Evolutionary conservation across 2,329 filamentous ascomycete genomes (phyloP).

Genomic region (Talaromyces pinophilus): DNA sequence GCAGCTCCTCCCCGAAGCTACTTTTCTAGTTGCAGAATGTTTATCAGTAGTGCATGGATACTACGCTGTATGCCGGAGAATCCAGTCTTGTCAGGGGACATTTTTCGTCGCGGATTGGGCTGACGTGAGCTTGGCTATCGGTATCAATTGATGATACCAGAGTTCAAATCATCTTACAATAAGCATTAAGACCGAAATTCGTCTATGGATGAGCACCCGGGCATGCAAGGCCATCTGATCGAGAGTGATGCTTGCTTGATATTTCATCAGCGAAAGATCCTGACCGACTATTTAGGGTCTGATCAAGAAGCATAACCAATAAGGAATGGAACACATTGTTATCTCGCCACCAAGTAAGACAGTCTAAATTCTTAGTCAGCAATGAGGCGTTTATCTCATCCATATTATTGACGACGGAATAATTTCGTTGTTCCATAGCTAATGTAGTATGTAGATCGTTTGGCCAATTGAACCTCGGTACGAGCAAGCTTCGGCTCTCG

Average conservation of each 20-base stretch:
- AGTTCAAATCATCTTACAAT: neutral
- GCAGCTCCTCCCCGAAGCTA: neutral
- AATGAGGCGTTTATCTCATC: neutral
- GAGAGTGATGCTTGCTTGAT: too few species aligned
- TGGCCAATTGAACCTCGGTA: neutral
- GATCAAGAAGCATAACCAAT: neutral
- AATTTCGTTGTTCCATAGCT: neutral
- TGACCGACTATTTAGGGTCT: too few species aligned
- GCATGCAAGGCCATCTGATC: neutral
- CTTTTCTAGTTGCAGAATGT: neutral
- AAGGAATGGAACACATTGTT: neutral
- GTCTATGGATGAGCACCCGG: neutral
- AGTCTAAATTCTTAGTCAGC: neutral
- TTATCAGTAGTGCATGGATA: neutral
- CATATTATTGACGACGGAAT: neutral
- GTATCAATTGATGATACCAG: too few species aligned
- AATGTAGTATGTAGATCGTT: neutral
- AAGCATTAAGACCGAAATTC: neutral
- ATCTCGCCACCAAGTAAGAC: neutral
- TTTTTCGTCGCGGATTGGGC: neutral
- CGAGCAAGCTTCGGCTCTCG: neutral
- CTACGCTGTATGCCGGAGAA: neutral
- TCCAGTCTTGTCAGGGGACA: neutral
- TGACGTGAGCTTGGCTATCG: too few species aligned
- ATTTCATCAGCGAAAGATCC: too few species aligned